Evolutionary conservation across 805 yeast species (phyloP).

Genomic region (Metschnikowia continentalis): DNA sequence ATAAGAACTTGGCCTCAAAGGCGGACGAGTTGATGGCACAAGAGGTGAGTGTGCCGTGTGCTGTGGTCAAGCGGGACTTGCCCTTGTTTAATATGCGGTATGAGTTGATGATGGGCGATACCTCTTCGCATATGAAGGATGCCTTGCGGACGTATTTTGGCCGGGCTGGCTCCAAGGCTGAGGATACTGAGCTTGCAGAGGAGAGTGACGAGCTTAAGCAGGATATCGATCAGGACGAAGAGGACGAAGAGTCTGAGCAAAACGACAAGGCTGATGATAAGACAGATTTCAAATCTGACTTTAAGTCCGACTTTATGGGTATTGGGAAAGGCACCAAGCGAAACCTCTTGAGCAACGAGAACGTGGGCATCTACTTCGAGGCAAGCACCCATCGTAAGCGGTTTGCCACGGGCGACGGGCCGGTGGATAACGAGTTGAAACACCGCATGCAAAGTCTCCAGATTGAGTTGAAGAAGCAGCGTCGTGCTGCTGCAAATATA

Average conservation of each 20-base stretch:
- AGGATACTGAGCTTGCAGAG: slow-evolving; percentile 5
- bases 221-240: slow-evolving; percentile 19
- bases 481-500: slow-evolving; percentile 5
- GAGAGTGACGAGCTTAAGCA: slow-evolving; percentile 16
- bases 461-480: slow-evolving; percentile 10
- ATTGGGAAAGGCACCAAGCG: slow-evolving; percentile 11
- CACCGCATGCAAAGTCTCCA: slow-evolving; percentile 14
- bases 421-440: slow-evolving; percentile 9
- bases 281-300: background rate
- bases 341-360: slow-evolving; percentile 8
- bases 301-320: too few species aligned
- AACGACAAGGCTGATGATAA: slow-evolving; percentile 3
- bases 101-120: slow-evolving; percentile 1
- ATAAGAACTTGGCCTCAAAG: slow-evolving; percentile 3
- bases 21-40: background rate
- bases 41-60: background rate
- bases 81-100: slow-evolving; percentile 3
- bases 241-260: slow-evolving; percentile 5
- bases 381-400: slow-evolving; percentile 8
- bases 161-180: background rate
- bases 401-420: slow-evolving; percentile 9
- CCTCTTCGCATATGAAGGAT: background rate
- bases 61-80: slow-evolving; percentile 1
- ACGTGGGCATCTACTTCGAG: slow-evolving; percentile 4
- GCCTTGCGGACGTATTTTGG: slow-evolving; percentile 11